A percentile compares a stretch with the other conserved stretches of the same genome.
These are phyloP conservation scores for Haplosporangium sp. DNA, from an alignment of 371 early-diverging fungal species.

Conservation along the genomic window DNA sequence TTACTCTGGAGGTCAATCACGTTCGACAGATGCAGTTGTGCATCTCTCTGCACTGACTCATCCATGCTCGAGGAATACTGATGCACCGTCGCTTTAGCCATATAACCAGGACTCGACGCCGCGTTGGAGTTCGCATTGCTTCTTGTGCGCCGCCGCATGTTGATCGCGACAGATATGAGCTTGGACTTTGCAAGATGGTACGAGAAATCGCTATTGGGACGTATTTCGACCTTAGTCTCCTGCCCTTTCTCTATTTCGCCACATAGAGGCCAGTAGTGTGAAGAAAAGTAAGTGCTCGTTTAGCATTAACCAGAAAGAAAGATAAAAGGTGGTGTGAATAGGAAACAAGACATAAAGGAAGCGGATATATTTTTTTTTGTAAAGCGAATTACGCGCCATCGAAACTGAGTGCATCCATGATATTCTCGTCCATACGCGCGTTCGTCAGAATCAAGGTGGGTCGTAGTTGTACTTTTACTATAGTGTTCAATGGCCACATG, in stretches of 20 bases:
- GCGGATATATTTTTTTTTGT: background rate
- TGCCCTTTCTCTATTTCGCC: conserved; percentile 13
- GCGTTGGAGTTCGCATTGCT: background rate
- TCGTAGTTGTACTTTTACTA: conserved; percentile 53
- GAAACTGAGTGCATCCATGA: conserved; percentile 34
- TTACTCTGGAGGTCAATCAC: conserved; percentile 61
- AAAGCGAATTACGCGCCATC: conserved; percentile 14
- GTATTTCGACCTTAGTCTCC: conserved; percentile 55
- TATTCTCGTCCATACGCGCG: conserved; percentile 53
- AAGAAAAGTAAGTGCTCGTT: no score
- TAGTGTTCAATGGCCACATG: background rate
- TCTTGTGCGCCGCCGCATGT: background rate
- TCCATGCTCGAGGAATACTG: conserved; percentile 10
- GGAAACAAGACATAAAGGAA: background rate
- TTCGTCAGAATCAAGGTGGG: conserved; percentile 57
- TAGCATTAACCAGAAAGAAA: no score
- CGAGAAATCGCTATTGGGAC: conserved; percentile 65
- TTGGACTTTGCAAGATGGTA: conserved; percentile 62
- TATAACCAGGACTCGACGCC: background rate
- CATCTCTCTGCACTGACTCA: conserved; percentile 59
- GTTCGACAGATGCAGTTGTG: conserved; percentile 63
- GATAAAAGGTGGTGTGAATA: background rate
- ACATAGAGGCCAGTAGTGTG: background rate
- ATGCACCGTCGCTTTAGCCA: background rate
- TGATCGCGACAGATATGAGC: conserved; percentile 52